phyloP scores from a whole-genome alignment of 352 stramenopile species.

The Phytophthora chlamydospora region DNA sequence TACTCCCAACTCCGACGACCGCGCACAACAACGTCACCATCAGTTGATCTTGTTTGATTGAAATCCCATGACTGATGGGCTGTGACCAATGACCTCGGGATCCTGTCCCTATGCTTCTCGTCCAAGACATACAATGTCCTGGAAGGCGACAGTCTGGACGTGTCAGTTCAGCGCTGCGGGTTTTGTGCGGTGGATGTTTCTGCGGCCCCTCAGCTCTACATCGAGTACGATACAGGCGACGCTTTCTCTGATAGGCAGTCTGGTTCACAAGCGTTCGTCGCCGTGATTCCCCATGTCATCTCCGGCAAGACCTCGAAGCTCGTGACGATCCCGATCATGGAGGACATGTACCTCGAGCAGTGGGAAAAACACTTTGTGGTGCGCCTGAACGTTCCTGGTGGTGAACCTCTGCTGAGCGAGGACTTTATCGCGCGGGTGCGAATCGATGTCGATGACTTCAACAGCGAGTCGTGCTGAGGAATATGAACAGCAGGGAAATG shows the following conservation, averaged over 20 bases:
- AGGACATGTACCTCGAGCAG: constrained; percentile 92
- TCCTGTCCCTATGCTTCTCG: constrained; percentile 87
- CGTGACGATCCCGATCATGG: constrained; percentile 92
- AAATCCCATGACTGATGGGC: no score
- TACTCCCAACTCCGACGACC: constrained; percentile 25
- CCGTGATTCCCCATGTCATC: constrained; percentile 43
- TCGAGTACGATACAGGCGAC: constrained; percentile 81
- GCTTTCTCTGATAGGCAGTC: constrained; percentile 65
- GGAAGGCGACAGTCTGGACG: constrained; percentile 85
- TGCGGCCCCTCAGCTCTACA: constrained; percentile 49
- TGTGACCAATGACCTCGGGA: constrained; percentile 91
- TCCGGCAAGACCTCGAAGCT: constrained; percentile 85
- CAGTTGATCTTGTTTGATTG: constrained; percentile 15
- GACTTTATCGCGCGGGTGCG: constrained; percentile 87
- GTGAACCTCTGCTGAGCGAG: constrained; percentile 88
- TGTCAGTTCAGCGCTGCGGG: constrained; percentile 74
- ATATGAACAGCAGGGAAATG: no score
- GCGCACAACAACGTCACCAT: constrained; percentile 32
- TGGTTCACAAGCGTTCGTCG: constrained; percentile 48
- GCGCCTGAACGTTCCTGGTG: constrained; percentile 91
- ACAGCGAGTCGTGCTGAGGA: constrained; percentile 52
- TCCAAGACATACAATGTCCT: constrained; percentile 77
- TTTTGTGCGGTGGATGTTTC: constrained; percentile 75
- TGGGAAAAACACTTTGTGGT: constrained; percentile 92
- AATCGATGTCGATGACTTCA: constrained; percentile 95